Base-by-base conservation (phyloP, 345 rosid genomes). In the Salix arbutifolia region DNA sequence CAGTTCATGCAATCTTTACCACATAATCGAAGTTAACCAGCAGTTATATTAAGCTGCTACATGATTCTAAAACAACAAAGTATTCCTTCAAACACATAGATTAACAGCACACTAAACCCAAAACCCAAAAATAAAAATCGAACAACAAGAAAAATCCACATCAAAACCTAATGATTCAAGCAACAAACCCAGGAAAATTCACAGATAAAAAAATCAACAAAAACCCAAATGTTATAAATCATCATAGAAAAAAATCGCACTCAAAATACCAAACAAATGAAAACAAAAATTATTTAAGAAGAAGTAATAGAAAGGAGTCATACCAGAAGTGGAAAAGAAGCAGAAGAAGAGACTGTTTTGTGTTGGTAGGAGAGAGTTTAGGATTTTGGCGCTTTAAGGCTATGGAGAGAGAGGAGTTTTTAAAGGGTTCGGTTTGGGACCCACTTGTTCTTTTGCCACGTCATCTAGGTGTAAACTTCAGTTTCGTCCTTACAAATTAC, bases 391-490 rank as follows among this genome's bases (percentile, higher is more conserved):
- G 89, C 83, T 84, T 75, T 14, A 5, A n/a, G 68, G 68, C 46
- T 61, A 65, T 71, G 6, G 7, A 0, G 2, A 10, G 28, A 58
- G 64, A 71, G 66, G 64, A 37, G 65, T 18, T 80, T 86, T 78
- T 80, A 86, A 84, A 86, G 82, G 76, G 74, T 87, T 84, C 82
- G 85, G 84, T 79, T 78, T 71, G 82, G 89, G 84, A 33, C 77
- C 84, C 79, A 58, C 42, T 9, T 38, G 31, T n/a, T n/a, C 9
- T 13, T 53, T 12, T 42, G 50, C 50, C 50, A 46, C 17, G 18
- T 46, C 50, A 46, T 46, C 14, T 0, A 2, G 1, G 50, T 3
- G 18, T 46, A 46, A 40, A 11, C 50, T 13, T 13, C 50, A 46
- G 50, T 4, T 46, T 46, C 14, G 1, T 46, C 50, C 50, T 1